Conservation (phyloP, 2,329 filamentous ascomycete genomes). For the Ascochyta clinopodiicola region DNA sequence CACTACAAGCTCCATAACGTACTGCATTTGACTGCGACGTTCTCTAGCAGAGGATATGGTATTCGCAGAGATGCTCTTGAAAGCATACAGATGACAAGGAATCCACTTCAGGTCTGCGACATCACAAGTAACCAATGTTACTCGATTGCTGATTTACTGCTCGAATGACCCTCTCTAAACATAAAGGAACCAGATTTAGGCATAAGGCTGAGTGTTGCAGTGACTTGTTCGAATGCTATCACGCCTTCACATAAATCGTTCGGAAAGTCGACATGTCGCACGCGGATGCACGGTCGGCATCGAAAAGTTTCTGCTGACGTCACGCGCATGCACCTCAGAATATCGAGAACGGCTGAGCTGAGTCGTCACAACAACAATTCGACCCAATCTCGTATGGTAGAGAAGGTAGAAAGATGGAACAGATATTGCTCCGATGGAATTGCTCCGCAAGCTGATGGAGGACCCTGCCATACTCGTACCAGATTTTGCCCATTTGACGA, state of each 20-base stretch:
- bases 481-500: neutral
- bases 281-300: constrained; percentile 12
- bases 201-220: no score
- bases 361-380: neutral
- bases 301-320: constrained; percentile 21
- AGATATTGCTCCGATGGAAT: neutral
- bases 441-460: neutral
- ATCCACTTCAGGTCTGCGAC: no score
- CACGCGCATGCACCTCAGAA: constrained; percentile 13
- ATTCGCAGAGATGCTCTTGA: no score
- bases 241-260: neutral
- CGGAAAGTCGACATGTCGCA: constrained; percentile 1
- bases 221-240: neutral
- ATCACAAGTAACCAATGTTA: no score
- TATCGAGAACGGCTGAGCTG: neutral
- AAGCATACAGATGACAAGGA: no score
- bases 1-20: no score
- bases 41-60: no score
- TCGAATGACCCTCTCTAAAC: no score
- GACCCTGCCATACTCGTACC: neutral
- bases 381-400: neutral
- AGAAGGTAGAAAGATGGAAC: neutral
- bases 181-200: no score
- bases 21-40: no score
- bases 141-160: no score